Evolutionary conservation across 2,329 filamentous ascomycete genomes (phyloP), one percentile per base, ranked within the genome.

Genomic region (Talaromyces sp.): DNA sequence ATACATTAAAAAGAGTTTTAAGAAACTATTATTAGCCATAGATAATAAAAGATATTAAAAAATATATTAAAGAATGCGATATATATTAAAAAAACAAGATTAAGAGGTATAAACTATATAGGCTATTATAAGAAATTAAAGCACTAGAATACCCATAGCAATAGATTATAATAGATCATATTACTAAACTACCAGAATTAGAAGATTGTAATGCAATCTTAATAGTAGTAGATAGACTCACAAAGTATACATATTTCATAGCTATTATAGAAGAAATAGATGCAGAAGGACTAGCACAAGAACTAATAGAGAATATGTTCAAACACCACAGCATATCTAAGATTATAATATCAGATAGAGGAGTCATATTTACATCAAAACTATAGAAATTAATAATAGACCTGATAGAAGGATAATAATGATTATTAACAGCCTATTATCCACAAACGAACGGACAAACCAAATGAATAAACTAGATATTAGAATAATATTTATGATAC

Each of bases 241-340:
- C 9, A 17, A 50, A 50, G 3, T 50, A 50, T 13, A 6, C 1
- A 50, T 6, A 17, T 8, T 50, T 50, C 2, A 50, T 50, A 31
- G 0, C 2, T 9, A 50, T 2, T 9, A 8, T 17, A 13, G 3
- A 47, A 13, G 0, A 47, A 47, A 22, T 13, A 13, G 1, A 47
- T 13, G 0, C 1, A 47, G 6, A 50, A 31, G 6, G 1, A 31
- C 0, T 50, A 3, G 0, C 2, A 50, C 1, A 17, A 1, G 3
- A 27, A 31, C 2, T 50, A 9, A 50, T 50, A n/a, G 2, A 50
- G 3, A 22, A 31, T 31, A 1, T 50, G 0, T 50, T 50, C 3
- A 25, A 50, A 31, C 2, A 50, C 3, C 3, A 50, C 9, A 6
- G 47, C 1, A 50, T 50, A 50, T 6, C n/a, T 43, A 3, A 43